phyloP scores from a whole-genome alignment of 2,329 filamentous ascomycete species.

The Botrytis cinerea region DNA sequence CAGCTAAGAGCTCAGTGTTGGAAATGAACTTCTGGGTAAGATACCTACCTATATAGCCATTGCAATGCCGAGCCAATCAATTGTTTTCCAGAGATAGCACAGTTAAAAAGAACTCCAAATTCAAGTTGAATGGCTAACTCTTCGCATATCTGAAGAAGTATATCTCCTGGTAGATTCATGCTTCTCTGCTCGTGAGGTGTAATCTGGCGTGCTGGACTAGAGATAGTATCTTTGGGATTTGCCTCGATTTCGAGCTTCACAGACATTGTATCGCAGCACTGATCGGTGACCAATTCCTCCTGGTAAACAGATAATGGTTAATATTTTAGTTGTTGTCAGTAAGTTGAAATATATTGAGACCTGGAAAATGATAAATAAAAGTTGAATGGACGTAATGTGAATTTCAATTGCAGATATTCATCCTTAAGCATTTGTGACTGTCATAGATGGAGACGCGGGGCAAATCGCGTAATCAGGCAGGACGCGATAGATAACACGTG shows the following conservation, averaged over 20 bases:
- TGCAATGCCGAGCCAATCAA: constrained; percentile 61
- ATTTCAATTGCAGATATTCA: not conserved
- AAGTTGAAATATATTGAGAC: too few species aligned
- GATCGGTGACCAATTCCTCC: not conserved
- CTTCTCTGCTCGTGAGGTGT: not conserved
- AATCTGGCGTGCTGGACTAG: not conserved
- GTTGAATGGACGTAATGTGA: not conserved
- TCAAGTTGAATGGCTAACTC: constrained; percentile 58
- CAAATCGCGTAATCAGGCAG: constrained; percentile 9
- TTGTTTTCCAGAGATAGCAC: constrained; percentile 55
- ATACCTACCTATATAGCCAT: constrained; percentile 60
- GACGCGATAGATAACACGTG: constrained; percentile 3
- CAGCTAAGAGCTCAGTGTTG: constrained; percentile 27
- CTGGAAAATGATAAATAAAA: not conserved
- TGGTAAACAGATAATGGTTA: not conserved
- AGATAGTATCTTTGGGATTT: not conserved
- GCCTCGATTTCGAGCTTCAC: not conserved
- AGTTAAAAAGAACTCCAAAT: constrained; percentile 61
- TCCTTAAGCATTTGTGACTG: not conserved
- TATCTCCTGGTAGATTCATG: constrained; percentile 48
- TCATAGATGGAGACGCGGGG: constrained; percentile 8
- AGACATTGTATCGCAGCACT: constrained; percentile 13
- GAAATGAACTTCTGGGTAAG: not conserved
- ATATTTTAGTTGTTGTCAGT: not conserved
- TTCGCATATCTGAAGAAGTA: constrained; percentile 61